phyloP scores from a whole-genome alignment of 192 early-diverging fungal genomes.

The Chytriomyces confervae region DNA sequence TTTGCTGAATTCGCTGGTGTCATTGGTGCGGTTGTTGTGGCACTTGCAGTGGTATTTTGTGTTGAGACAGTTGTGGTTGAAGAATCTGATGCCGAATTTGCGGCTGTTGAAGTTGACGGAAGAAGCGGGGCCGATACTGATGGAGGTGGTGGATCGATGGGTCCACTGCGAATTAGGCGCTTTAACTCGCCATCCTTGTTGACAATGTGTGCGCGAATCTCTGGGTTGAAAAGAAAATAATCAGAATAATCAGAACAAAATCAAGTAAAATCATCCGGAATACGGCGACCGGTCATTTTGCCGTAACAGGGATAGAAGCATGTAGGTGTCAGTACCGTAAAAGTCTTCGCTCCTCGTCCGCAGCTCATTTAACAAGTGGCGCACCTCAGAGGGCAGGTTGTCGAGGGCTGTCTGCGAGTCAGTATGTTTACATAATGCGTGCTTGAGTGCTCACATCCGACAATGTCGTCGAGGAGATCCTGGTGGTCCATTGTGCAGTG shows the following conservation, averaged over 20 bases:
- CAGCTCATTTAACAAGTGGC: slow-evolving; percentile 33
- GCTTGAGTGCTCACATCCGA: neutral
- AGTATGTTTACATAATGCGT: neutral
- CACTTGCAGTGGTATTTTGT: neutral
- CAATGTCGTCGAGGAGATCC: slow-evolving; percentile 27
- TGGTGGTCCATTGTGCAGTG: slow-evolving; percentile 22
- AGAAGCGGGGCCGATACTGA: too few species aligned
- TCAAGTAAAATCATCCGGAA: too few species aligned
- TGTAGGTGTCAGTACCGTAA: slow-evolving; percentile 13
- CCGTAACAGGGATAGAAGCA: too few species aligned
- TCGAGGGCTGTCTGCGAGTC: slow-evolving; percentile 14
- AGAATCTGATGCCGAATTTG: neutral
- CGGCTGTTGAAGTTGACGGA: neutral
- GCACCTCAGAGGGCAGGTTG: slow-evolving; percentile 31
- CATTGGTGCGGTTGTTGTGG: neutral
- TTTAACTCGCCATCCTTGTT: slow-evolving; percentile 23
- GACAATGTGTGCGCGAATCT: slow-evolving; percentile 24
- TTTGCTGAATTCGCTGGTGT: neutral
- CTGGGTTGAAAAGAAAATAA: slow-evolving; percentile 4
- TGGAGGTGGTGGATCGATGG: slow-evolving; percentile 12
- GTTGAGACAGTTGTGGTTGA: neutral
- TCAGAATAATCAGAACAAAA: too few species aligned
- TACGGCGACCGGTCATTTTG: too few species aligned
- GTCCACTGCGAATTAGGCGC: slow-evolving; percentile 18
- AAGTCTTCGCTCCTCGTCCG: slow-evolving; percentile 25